These are phyloP conservation scores for Serendipita vermifera DNA, from an alignment of 768 basidiomycete species.

Conservation along the genomic window DNA sequence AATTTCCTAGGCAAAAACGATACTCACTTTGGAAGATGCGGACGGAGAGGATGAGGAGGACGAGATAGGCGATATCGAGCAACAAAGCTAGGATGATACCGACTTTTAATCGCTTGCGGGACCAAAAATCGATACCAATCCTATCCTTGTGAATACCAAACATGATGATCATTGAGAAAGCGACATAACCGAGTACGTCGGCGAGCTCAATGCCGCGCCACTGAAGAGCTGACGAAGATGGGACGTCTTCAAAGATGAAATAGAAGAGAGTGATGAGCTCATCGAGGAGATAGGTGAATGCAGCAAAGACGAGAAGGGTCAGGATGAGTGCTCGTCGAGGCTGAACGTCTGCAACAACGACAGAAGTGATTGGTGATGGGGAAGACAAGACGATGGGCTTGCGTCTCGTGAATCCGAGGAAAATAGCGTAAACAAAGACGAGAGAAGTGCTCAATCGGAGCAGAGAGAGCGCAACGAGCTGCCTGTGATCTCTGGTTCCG, in stretches of 20 bases:
- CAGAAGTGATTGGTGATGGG: constrained; percentile 49
- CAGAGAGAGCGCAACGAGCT: constrained; percentile 1
- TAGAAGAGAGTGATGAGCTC: constrained; percentile 57
- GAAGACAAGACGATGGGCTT: constrained; percentile 17
- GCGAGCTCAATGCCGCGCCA: constrained; percentile 17
- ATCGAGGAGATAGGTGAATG: constrained; percentile 66
- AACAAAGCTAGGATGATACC: constrained; percentile 41
- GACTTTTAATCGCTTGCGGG: constrained; percentile 40
- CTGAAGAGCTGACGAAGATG: constrained; percentile 54
- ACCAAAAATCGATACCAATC: constrained; percentile 57
- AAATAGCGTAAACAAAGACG: constrained; percentile 17
- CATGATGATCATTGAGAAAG: constrained; percentile 58
- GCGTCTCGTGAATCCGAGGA: constrained; percentile 12
- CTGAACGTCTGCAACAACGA: constrained; percentile 56
- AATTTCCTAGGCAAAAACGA: background rate
- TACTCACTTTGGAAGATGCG: constrained; percentile 2
- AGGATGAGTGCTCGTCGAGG: constrained; percentile 72
- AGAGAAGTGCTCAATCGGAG: constrained; percentile 14
- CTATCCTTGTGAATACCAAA: constrained; percentile 72
- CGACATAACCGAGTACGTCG: constrained; percentile 50
- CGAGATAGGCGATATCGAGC: constrained; percentile 48
- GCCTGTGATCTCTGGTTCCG: background rate
- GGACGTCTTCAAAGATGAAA: constrained; percentile 44
- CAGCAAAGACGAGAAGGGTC: constrained; percentile 48
- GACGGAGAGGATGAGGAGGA: constrained; percentile 35